These are phyloP conservation scores for Hordeum pubiflorum DNA, from an alignment of 202 grass and related monocot genomes.

Conservation along the genomic window DNA sequence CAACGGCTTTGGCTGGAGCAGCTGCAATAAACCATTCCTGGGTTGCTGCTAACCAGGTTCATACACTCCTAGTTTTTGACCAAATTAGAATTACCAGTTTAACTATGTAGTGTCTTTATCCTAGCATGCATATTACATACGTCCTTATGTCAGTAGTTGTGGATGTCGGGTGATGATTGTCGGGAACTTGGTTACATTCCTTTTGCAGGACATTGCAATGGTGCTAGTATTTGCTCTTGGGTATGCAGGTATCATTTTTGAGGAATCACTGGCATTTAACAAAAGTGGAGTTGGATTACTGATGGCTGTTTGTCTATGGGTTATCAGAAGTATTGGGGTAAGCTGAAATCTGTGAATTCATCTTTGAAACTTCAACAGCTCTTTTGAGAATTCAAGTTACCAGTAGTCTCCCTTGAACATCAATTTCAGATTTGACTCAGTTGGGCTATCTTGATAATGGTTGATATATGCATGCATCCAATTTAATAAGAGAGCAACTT, in stretches of 20 bases:
- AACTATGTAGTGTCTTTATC: neutral
- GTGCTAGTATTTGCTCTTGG: conserved; percentile 83
- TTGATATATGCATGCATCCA: neutral
- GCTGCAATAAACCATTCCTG: conserved; percentile 93
- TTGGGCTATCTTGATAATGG: neutral
- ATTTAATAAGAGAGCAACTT: neutral
- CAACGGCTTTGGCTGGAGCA: conserved; percentile 59
- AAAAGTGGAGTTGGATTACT: conserved; percentile 92
- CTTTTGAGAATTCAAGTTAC: conserved; percentile 2
- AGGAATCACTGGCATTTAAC: conserved; percentile 93
- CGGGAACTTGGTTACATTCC: conserved; percentile 2
- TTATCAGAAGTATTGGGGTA: conserved; percentile 96
- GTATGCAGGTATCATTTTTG: conserved; percentile 92
- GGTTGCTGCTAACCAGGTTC: conserved; percentile 90
- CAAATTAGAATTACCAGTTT: neutral
- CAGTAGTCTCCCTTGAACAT: neutral
- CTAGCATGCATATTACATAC: neutral
- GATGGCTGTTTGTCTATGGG: conserved; percentile 93
- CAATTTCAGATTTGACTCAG: neutral
- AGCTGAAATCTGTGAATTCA: conserved; percentile 17
- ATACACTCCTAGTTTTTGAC: neutral
- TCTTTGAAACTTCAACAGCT: neutral
- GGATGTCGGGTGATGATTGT: neutral
- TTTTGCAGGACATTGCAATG: conserved; percentile 85
- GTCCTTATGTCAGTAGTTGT: neutral